These are phyloP conservation scores for Phytophthora fragariaefolia DNA, from an alignment of 352 stramenopile genomes.

Conservation along the genomic window DNA sequence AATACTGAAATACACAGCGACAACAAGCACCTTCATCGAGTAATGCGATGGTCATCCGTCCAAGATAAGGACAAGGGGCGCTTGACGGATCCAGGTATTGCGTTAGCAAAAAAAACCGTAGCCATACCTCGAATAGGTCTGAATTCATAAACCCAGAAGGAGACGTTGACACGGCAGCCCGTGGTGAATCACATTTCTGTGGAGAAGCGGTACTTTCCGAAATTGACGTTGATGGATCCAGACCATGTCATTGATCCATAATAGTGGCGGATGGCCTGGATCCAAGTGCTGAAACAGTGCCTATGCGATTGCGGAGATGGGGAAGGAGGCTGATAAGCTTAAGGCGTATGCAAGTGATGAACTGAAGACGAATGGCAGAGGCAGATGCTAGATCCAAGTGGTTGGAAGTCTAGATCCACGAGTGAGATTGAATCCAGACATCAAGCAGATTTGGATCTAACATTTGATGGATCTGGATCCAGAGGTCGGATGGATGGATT, in stretches of 20 bases:
- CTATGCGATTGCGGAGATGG: too few species aligned
- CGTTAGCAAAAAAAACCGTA: not conserved
- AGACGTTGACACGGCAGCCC: not conserved
- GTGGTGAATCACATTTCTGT: not conserved
- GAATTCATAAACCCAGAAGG: not conserved
- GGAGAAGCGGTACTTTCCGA: not conserved
- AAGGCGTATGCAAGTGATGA: too few species aligned
- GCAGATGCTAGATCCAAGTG: too few species aligned
- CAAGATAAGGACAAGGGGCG: conserved; percentile 7
- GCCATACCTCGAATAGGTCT: not conserved
- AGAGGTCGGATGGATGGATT: too few species aligned
- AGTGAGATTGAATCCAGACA: too few species aligned
- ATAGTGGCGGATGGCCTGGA: not conserved
- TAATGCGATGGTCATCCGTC: conserved; percentile 29
- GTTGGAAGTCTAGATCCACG: too few species aligned
- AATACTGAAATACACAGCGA: not conserved
- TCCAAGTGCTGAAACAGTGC: too few species aligned
- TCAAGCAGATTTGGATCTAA: too few species aligned
- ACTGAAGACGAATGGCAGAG: too few species aligned
- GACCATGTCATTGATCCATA: not conserved
- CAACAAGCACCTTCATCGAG: conserved; percentile 7
- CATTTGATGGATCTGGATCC: too few species aligned
- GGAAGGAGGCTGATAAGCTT: too few species aligned
- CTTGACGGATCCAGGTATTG: not conserved
- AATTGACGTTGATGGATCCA: not conserved